Conservation (phyloP, 2,329 filamentous ascomycete species). For the Whalleya microplaca region DNA sequence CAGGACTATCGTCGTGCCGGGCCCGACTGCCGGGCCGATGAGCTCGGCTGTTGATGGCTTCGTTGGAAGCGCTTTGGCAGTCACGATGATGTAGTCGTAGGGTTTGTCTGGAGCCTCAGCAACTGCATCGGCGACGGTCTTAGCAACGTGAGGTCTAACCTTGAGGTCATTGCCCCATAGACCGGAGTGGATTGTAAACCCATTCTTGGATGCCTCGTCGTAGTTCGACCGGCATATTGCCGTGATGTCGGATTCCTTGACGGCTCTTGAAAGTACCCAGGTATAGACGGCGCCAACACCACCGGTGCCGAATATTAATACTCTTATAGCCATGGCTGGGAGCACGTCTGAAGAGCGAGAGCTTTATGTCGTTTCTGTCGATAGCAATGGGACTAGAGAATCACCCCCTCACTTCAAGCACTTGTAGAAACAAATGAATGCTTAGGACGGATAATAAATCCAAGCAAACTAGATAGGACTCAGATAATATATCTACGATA, state of each 20-base stretch:
- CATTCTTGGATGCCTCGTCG: constrained; percentile 30
- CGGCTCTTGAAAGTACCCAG: constrained; percentile 30
- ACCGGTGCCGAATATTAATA: constrained; percentile 41
- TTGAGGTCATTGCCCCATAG: constrained; percentile 35
- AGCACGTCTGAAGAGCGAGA: neutral
- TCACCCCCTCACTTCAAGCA: neutral
- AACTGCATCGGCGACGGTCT: constrained; percentile 36
- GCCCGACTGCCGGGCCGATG: constrained; percentile 33
- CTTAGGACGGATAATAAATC: neutral
- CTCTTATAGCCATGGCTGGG: constrained; percentile 24
- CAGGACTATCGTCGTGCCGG: constrained; percentile 52
- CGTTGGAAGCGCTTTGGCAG: constrained; percentile 32
- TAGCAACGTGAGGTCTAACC: constrained; percentile 32
- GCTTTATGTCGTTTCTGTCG: neutral
- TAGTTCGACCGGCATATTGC: constrained; percentile 39
- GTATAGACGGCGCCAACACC: constrained; percentile 37
- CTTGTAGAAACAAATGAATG: neutral
- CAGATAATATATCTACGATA: neutral
- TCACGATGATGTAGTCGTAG: constrained; percentile 37
- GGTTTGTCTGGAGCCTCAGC: constrained; percentile 12
- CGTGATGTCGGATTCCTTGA: constrained; percentile 31
- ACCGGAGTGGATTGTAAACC: constrained; percentile 37
- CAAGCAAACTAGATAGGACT: no score
- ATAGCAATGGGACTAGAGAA: neutral
- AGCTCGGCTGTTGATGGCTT: constrained; percentile 32